These are phyloP conservation scores for Rhizopus sp. DNA, from an alignment of 371 early-diverging fungal species.

Conservation along the genomic window DNA sequence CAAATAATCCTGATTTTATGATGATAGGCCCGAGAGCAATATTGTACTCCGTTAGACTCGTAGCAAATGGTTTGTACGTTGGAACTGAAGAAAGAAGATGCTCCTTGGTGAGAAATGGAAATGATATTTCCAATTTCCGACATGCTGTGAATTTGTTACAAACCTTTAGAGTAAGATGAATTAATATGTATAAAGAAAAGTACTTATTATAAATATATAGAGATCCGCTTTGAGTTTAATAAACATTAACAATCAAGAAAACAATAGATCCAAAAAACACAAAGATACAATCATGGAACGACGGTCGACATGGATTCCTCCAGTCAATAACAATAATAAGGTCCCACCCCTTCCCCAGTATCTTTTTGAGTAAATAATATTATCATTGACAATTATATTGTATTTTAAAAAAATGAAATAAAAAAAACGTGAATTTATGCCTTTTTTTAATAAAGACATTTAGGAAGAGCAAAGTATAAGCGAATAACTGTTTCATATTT, in stretches of 20 bases:
- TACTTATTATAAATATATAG: slow-evolving; percentile 13
- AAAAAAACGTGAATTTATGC: slow-evolving; percentile 5
- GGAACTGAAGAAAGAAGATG: slow-evolving; percentile 9
- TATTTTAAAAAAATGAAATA: slow-evolving; percentile 10
- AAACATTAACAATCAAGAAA: slow-evolving; percentile 9
- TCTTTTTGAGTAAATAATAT: slow-evolving; percentile 6
- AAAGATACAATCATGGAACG: slow-evolving; percentile 6
- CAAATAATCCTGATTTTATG: slow-evolving; percentile 10
- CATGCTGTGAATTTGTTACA: slow-evolving; percentile 6
- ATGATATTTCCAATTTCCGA: slow-evolving; percentile 8
- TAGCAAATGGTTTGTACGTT: slow-evolving; percentile 11
- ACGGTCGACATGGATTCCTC: slow-evolving; percentile 14
- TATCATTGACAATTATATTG: slow-evolving; percentile 10
- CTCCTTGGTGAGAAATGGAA: slow-evolving; percentile 9
- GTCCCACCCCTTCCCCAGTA: slow-evolving; percentile 10
- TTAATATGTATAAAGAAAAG: slow-evolving; percentile 10
- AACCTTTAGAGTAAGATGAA: slow-evolving; percentile 12
- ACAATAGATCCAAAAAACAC: slow-evolving; percentile 5
- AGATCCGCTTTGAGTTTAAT: slow-evolving; percentile 12
- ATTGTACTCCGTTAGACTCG: slow-evolving; percentile 10
- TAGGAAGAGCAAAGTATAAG: slow-evolving; percentile 9
- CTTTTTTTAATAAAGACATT: slow-evolving; percentile 10
- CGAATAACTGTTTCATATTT: slow-evolving; percentile 8
- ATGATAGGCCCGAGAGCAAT: slow-evolving; percentile 8
- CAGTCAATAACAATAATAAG: background rate